Evolutionary conservation across 371 early-diverging fungal genomes (phyloP).

Genomic region (Syncephalastrum monosporum): DNA sequence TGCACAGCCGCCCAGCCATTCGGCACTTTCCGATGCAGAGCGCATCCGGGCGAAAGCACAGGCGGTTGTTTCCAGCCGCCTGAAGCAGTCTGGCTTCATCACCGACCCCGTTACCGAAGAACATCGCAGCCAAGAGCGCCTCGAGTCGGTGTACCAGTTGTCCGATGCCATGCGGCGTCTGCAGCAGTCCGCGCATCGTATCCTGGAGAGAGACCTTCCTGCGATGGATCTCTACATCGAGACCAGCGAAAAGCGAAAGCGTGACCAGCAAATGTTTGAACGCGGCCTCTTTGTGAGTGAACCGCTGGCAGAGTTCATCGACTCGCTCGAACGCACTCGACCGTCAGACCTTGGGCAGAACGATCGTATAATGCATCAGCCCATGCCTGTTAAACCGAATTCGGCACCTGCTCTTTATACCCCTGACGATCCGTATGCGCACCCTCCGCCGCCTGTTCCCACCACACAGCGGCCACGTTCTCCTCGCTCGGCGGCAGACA

Average conservation of each 20-base stretch:
- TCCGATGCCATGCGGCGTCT: no score
- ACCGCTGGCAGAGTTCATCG: slow-evolving; percentile 37
- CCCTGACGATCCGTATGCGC: neutral
- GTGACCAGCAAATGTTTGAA: slow-evolving; percentile 47
- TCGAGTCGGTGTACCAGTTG: no score
- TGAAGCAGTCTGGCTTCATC: slow-evolving; percentile 4
- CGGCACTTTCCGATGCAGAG: slow-evolving; percentile 24
- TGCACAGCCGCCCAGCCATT: neutral
- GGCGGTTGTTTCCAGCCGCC: slow-evolving; percentile 38
- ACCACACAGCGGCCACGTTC: slow-evolving; percentile 40
- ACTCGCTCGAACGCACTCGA: slow-evolving; percentile 16
- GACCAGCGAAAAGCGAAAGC: slow-evolving; percentile 8
- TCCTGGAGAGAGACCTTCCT: slow-evolving; percentile 18
- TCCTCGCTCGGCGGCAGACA: slow-evolving; percentile 41
- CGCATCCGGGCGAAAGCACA: slow-evolving; percentile 38
- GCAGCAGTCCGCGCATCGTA: slow-evolving; percentile 2
- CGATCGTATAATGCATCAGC: neutral
- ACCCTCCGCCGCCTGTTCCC: slow-evolving; percentile 34
- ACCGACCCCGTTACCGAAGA: no score
- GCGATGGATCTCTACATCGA: slow-evolving; percentile 16
- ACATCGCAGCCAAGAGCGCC: no score
- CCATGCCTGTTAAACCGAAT: neutral
- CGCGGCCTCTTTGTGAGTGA: slow-evolving; percentile 38
- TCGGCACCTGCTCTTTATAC: slow-evolving; percentile 1
- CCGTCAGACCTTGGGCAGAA: neutral